Evolutionary conservation across 75 land plant genomes (phyloP).

Genomic region (Selaginella tamariscina): DNA sequence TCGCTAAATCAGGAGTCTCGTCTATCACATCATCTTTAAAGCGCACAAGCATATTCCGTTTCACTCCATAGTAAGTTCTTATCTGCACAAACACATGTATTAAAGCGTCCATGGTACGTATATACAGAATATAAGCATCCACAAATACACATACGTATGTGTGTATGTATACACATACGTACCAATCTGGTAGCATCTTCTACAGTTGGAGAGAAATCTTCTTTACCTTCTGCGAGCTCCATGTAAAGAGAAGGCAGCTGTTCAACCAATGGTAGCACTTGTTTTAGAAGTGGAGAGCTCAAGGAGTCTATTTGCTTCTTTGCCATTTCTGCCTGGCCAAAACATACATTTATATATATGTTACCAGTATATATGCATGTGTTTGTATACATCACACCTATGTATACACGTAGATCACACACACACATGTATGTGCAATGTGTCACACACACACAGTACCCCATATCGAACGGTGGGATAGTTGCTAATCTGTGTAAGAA

Average conservation of each 20-base stretch:
- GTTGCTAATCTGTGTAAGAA: slow-evolving; percentile 61
- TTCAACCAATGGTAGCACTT: slow-evolving; percentile 80
- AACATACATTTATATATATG: background rate
- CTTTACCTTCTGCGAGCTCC: slow-evolving; percentile 83
- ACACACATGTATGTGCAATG: background rate
- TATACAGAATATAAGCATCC: slow-evolving; percentile 1
- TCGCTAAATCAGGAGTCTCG: slow-evolving; percentile 73
- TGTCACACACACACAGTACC: slow-evolving; percentile 25
- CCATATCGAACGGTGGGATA: slow-evolving; percentile 71
- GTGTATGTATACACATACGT: slow-evolving; percentile 13
- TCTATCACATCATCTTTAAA: slow-evolving; percentile 87
- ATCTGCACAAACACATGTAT: slow-evolving; percentile 34
- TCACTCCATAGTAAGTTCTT: slow-evolving; percentile 79
- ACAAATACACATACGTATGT: background rate
- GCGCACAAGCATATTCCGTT: slow-evolving; percentile 72
- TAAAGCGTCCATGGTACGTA: background rate
- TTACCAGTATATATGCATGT: slow-evolving; percentile 1
- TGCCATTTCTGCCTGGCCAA: slow-evolving; percentile 76
- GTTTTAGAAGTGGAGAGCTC: slow-evolving; percentile 84
- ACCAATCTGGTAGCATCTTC: slow-evolving; percentile 82
- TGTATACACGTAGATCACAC: too few relatives aligned
- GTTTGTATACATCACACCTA: background rate
- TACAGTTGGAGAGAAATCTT: slow-evolving; percentile 68
- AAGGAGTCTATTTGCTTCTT: slow-evolving; percentile 48
- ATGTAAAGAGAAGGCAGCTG: slow-evolving; percentile 87